These are phyloP conservation scores for Trametes cubensis DNA, from an alignment of 768 basidiomycete species.

Conservation along the genomic window DNA sequence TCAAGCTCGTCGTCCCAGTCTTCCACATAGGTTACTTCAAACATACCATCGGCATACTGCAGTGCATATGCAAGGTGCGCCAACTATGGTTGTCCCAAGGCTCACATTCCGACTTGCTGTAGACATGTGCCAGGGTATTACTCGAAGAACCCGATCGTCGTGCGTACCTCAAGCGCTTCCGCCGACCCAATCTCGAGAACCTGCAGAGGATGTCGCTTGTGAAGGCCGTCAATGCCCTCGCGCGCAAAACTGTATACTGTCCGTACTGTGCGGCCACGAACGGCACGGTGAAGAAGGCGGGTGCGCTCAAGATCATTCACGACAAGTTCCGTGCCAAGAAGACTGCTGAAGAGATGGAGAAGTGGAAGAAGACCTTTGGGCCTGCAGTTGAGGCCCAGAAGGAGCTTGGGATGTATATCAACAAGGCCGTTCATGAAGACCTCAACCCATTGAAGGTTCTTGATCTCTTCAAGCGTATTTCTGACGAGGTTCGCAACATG, in stretches of 20 bases:
- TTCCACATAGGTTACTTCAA: conserved; percentile 99
- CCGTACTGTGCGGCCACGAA: conserved; percentile 93
- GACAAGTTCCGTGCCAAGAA: conserved; percentile 97
- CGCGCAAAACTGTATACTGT: conserved; percentile 90
- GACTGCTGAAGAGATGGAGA: conserved; percentile 84
- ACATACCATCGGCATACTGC: conserved; percentile 89
- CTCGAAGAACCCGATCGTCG: conserved; percentile 88
- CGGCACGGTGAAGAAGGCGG: conserved; percentile 94
- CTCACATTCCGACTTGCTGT: neutral
- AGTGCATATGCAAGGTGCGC: conserved; percentile 92
- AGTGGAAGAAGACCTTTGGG: conserved; percentile 80
- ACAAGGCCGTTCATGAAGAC: conserved; percentile 89
- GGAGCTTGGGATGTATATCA: conserved; percentile 81
- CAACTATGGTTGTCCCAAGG: neutral
- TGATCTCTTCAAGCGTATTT: conserved; percentile 89
- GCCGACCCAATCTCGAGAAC: conserved; percentile 88
- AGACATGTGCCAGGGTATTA: conserved; percentile 92
- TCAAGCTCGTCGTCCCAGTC: conserved; percentile 94
- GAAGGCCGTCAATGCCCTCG: conserved; percentile 83
- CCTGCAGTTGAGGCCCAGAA: conserved; percentile 85
- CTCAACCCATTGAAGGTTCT: conserved; percentile 92
- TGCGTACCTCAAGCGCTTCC: conserved; percentile 84
- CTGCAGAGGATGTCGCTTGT: conserved; percentile 80
- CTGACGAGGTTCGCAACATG: conserved; percentile 69
- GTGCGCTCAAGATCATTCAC: conserved; percentile 93